These are phyloP conservation scores for Calonectria pseudoturangicola DNA, from an alignment of 2,329 filamentous ascomycete genomes.

Conservation along the genomic window DNA sequence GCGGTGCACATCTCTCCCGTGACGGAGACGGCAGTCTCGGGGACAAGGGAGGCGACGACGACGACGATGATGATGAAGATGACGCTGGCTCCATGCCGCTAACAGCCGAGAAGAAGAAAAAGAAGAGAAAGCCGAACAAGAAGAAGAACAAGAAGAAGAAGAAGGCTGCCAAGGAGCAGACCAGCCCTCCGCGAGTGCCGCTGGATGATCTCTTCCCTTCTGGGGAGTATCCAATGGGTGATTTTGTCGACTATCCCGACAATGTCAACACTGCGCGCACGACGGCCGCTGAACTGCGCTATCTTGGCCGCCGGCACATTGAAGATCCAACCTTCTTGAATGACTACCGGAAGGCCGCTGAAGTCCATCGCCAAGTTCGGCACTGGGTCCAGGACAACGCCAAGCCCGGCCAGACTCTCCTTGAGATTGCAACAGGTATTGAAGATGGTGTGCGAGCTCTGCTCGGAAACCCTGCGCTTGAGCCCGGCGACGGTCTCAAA, in stretches of 20 bases:
- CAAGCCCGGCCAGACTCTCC: slow-evolving; percentile 85
- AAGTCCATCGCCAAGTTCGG: slow-evolving; percentile 87
- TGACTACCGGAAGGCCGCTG: slow-evolving; percentile 86
- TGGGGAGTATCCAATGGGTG: slow-evolving; percentile 55
- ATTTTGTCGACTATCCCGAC: slow-evolving; percentile 52
- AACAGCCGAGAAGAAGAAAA: slow-evolving; percentile 52
- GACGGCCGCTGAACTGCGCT: slow-evolving; percentile 53
- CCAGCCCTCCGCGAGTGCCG: slow-evolving; percentile 59
- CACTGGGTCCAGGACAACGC: slow-evolving; percentile 86
- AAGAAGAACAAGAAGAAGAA: slow-evolving; percentile 53
- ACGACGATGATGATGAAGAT: slow-evolving; percentile 55
- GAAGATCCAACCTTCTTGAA: slow-evolving; percentile 74
- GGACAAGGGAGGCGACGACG: slow-evolving; percentile 55
- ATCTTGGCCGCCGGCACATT: slow-evolving; percentile 47
- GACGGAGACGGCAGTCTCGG: slow-evolving; percentile 66
- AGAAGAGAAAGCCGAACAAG: slow-evolving; percentile 54
- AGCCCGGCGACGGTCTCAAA: slow-evolving; percentile 83
- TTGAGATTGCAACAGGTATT: slow-evolving; percentile 86
- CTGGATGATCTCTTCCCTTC: slow-evolving; percentile 56
- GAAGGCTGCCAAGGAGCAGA: slow-evolving; percentile 53
- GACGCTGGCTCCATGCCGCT: slow-evolving; percentile 48
- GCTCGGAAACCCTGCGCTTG: slow-evolving; percentile 82
- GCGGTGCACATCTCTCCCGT: slow-evolving; percentile 62
- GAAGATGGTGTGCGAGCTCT: slow-evolving; percentile 85
- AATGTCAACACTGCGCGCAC: slow-evolving; percentile 49